Conservation (phyloP, 75 land plant genomes). For the Isoetes taiwanensis region DNA sequence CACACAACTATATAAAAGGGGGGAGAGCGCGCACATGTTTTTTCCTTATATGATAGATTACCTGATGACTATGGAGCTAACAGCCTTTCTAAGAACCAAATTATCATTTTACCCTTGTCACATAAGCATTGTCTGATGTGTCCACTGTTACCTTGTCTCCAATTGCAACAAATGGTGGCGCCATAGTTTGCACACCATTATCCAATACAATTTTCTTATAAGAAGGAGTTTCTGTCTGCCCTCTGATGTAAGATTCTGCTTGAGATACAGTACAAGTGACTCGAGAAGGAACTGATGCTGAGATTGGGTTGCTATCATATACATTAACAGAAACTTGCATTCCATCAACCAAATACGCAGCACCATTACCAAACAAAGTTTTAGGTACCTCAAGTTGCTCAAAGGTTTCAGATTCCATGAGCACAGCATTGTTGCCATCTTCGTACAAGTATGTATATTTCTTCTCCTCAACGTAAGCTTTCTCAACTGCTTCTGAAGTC, state of each 20-base stretch:
- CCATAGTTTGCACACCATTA: no score
- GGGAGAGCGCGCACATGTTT: no score
- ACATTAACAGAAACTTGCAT: constrained; percentile 51
- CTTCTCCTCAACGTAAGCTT: constrained; percentile 66
- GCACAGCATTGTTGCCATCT: constrained; percentile 38
- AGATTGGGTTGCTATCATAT: constrained; percentile 58
- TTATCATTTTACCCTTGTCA: no score
- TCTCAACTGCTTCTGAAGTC: constrained; percentile 78
- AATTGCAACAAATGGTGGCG: no score
- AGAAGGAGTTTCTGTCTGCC: constrained; percentile 50
- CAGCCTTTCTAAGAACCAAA: no score
- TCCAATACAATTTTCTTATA: no score
- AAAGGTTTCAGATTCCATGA: constrained; percentile 88
- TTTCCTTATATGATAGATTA: no score
- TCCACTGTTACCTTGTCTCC: no score
- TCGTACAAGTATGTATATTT: constrained; percentile 50
- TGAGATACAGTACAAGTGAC: constrained; percentile 75
- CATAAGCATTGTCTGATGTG: no score
- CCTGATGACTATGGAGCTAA: no score
- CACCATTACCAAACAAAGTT: constrained; percentile 61
- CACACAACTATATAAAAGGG: no score
- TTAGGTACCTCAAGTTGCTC: constrained; percentile 66
- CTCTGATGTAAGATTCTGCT: constrained; percentile 59
- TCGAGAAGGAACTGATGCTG: constrained; percentile 64
- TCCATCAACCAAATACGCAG: constrained; percentile 64